Conservation (phyloP, 2,329 filamentous ascomycete genomes). For the Botrytis cinerea region DNA sequence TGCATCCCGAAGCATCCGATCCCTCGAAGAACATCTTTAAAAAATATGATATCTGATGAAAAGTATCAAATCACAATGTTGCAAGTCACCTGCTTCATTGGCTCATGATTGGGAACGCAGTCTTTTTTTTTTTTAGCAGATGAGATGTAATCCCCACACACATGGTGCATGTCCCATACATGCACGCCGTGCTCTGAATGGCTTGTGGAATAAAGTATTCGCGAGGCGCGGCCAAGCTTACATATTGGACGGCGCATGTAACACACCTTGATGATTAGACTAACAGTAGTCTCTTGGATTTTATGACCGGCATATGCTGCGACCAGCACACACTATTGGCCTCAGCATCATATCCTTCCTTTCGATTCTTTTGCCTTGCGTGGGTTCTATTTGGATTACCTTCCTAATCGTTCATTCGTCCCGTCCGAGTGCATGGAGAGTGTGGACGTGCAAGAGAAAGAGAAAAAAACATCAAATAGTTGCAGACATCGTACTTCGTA, state of each 20-base stretch:
- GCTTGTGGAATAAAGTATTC: conserved; percentile 14
- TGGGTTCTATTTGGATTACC: neutral
- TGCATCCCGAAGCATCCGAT: conserved; percentile 10
- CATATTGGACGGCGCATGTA: conserved; percentile 16
- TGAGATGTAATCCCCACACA: conserved; percentile 17
- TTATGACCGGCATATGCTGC: conserved; percentile 22
- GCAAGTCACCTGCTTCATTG: conserved; percentile 13
- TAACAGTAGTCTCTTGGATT: neutral
- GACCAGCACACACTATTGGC: neutral
- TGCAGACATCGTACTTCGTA: neutral
- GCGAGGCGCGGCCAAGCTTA: conserved; percentile 21
- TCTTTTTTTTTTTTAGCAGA: conserved; percentile 7
- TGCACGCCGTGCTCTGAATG: conserved; percentile 1
- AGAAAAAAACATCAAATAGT: neutral
- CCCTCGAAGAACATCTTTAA: neutral
- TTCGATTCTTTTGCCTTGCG: neutral
- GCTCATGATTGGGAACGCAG: conserved; percentile 4
- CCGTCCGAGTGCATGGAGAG: neutral
- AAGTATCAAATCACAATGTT: conserved; percentile 6
- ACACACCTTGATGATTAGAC: conserved; percentile 3
- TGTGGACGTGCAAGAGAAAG: neutral
- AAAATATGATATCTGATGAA: conserved; percentile 21
- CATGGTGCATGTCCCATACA: conserved; percentile 10
- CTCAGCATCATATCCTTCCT: neutral
- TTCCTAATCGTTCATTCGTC: neutral